A percentile compares a stretch with the other conserved stretches of the same genome.
Conservation (phyloP, 2,329 filamentous ascomycete species). For the Delphinella strobiligena region DNA sequence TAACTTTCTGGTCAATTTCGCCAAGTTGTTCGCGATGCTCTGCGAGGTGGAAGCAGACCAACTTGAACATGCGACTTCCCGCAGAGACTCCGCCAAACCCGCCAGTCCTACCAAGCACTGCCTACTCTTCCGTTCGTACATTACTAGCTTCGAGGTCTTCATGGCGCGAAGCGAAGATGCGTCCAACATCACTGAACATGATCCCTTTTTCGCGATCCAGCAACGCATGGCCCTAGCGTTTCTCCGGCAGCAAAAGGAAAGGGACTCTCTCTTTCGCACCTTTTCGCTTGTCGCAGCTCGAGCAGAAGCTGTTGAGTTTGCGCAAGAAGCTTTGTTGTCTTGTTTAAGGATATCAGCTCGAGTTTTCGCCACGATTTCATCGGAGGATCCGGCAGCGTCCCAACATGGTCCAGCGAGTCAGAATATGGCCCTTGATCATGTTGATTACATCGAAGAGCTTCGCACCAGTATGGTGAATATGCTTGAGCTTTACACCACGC, state of each 20-base stretch:
- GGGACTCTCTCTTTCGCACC: neutral
- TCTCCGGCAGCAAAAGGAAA: neutral
- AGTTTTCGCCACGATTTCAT: neutral
- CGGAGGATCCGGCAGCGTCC: neutral
- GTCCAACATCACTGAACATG: neutral
- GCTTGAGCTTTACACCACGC: neutral
- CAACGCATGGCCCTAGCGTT: neutral
- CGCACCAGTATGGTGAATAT: neutral
- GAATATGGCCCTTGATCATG: neutral
- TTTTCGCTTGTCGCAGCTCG: neutral
- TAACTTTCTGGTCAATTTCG: neutral
- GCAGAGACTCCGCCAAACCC: slow-evolving; percentile 5
- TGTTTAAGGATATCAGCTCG: neutral
- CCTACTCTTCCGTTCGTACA: neutral
- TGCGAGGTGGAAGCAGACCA: neutral
- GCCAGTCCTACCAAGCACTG: neutral
- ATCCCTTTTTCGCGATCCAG: neutral
- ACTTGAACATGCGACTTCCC: slow-evolving; percentile 1
- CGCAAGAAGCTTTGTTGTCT: neutral
- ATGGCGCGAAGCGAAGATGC: neutral
- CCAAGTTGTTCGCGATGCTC: slow-evolving; percentile 1
- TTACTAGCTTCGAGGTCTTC: neutral
- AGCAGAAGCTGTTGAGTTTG: neutral
- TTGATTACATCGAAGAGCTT: neutral
- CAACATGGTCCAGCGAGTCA: neutral